Base-by-base conservation (phyloP, 116 monocot species). In the Cymodocea nodosa region DNA sequence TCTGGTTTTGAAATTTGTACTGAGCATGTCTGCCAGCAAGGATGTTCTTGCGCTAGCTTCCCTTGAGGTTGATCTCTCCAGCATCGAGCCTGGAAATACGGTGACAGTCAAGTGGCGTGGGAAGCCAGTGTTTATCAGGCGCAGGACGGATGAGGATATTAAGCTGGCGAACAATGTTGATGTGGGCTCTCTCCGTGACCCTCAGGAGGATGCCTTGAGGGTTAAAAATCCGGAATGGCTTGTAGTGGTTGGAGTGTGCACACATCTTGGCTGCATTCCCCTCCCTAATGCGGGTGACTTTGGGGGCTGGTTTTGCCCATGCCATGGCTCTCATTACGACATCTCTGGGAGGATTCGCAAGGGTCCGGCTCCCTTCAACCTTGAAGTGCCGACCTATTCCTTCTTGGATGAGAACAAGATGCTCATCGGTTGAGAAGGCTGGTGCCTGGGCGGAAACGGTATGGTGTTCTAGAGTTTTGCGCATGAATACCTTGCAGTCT, bases 41-140 rank as follows among this genome's bases (percentile, higher is more conserved):
- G 95, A 90, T 62, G 91, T 97, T 1, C 90, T 97, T 9, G 91
- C 91, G 49, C 69, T 97, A 9, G 90, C 91, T 52, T 87, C 90
- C 16, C 25, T 95, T 18, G 95, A 95, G 74, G 95, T 95, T 35
- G 91, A 95, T 52, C 87, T 90, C 65, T 90, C 91, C 4, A 82
- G 72, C 78, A 97, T 97, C 25, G 91, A 97, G 39, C 85, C 85
- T 0, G 91, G 95, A 0, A 65, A 74, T 62, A 97, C 91, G 0
- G 95, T 97, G 56, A 97, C 87, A 0, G 88, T 97, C 18, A 95
- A 95, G 74, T 95, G 95, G 95, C 82, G 91, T 39, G 90, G 95
- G 3, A 95, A 95, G 76, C 95, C 95, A 1, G 95, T 95, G 3
- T 95, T 95, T 67, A 90, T 95, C 49, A 74, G 91, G 59, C 75